A percentile compares a stretch with the other conserved stretches of the same genome.
phyloP scores from a whole-genome alignment of 2,329 filamentous ascomycete genomes.

The Pseudogymnoascus sp. region DNA sequence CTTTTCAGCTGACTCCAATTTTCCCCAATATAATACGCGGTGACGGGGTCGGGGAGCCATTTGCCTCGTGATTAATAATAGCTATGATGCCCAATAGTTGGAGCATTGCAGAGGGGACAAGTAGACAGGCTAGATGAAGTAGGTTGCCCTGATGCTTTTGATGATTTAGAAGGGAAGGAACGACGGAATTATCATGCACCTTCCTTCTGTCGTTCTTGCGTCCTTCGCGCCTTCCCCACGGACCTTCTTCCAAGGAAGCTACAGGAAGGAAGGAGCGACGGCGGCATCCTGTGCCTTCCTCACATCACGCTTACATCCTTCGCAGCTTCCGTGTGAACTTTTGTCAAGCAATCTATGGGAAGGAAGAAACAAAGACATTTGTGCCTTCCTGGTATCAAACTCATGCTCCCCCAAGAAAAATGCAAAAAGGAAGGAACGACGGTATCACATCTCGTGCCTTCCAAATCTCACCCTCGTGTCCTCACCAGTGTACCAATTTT shows the following conservation, averaged over 20 bases:
- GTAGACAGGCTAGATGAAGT: not conserved
- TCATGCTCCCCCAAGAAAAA: not conserved
- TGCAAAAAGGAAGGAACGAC: not conserved
- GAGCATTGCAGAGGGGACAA: not conserved
- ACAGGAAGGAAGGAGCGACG: not conserved
- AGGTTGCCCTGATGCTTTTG: not conserved
- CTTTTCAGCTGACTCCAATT: not conserved
- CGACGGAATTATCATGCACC: not conserved
- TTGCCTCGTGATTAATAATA: not conserved
- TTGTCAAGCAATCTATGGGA: not conserved
- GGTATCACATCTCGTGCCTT: not conserved
- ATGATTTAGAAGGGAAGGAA: not conserved
- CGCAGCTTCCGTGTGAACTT: not conserved
- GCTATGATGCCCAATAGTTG: not conserved
- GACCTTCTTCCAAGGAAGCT: not conserved
- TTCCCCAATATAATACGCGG: not conserved
- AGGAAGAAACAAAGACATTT: not conserved
- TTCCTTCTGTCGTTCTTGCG: not conserved
- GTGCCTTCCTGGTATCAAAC: not conserved
- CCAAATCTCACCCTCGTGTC: not conserved
- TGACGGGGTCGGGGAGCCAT: not conserved
- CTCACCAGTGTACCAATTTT: not conserved
- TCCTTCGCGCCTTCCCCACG: not conserved
- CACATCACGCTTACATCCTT: not conserved
- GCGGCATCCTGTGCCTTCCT: not conserved